Base-by-base conservation (phyloP, 257 asterid species). In the Echium plantagineum region DNA sequence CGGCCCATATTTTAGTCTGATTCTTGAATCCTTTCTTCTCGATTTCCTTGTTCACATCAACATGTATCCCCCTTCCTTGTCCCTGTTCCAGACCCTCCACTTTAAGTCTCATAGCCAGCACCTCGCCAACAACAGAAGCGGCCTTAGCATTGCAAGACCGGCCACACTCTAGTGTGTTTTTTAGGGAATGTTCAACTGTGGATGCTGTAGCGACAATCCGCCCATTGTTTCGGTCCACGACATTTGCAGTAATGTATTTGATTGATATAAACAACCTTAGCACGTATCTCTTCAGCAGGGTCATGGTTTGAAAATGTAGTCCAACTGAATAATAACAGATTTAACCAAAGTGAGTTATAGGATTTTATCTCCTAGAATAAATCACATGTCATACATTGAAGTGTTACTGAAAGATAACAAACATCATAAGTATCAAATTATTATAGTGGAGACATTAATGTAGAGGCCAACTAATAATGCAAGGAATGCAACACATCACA, bases 21-120 rank as follows among this genome's bases (percentile, higher is more conserved):
- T 76, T 89, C 79, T 86, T 66, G 77, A 86, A 79, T 30, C 95
- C 95, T 69, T 82, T 80, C 77, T 81, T 84, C 82, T 80, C 91
- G 62, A 86, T 75, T 76, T 86, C 95, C 71, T 89, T 84, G 65
- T 70, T 78, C 54, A 89, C 81, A 46, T 82, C 79, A 7, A 82
- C 85, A 66, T 82, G 84, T 74, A 89, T 86, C 19, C 89, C 94
- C 24, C 76, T 66, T 32, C 87, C 95, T 56, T 79, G 85, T 38
- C 97, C 97, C 3, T 82, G 85, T 59, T 86, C 94, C 51, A 89
- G 90, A 16, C 89, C 97, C 62, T 86, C 97, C 21, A 84, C 91
- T 63, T 79, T 77, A 57, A 89, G 85, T 52, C 97, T 76, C 94
- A 81, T 86, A 3, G 95, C 97, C 69, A 89, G 75, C 31, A 86